Conservation (phyloP, 2,329 filamentous ascomycete species). For the Eurotiales sp. region DNA sequence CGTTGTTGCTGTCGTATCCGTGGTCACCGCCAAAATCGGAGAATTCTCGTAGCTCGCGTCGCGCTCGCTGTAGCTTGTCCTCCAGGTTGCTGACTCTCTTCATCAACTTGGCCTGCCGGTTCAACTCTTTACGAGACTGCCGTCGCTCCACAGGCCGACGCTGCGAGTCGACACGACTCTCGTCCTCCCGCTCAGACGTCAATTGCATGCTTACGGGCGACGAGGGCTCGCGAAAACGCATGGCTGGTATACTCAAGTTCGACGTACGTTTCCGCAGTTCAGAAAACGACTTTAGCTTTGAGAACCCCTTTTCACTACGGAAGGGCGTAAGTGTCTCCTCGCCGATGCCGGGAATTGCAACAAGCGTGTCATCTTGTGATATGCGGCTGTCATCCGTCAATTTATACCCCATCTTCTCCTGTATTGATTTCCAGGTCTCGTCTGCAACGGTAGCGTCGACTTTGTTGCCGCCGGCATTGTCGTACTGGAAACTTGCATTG, state of each 20-base stretch:
- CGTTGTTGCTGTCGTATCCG: background rate
- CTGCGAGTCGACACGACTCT: slow-evolving; percentile 23
- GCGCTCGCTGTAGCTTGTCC: slow-evolving; percentile 53
- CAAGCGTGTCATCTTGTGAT: slow-evolving; percentile 11
- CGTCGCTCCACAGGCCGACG: slow-evolving; percentile 40
- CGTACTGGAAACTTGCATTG: background rate
- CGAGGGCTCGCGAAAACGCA: slow-evolving; percentile 23
- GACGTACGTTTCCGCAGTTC: slow-evolving; percentile 34
- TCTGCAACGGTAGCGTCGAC: slow-evolving; percentile 27
- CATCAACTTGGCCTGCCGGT: slow-evolving; percentile 54
- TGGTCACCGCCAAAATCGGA: background rate
- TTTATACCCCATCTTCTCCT: slow-evolving; percentile 28
- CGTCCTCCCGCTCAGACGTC: background rate
- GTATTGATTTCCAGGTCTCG: slow-evolving; percentile 31
- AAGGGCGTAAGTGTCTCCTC: slow-evolving; percentile 1
- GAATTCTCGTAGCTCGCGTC: slow-evolving; percentile 51
- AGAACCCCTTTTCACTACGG: slow-evolving; percentile 21
- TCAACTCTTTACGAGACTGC: slow-evolving; percentile 54
- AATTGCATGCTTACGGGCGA: slow-evolving; percentile 25
- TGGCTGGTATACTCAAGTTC: slow-evolving; percentile 25
- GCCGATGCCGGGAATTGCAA: slow-evolving; percentile 6
- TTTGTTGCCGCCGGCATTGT: background rate
- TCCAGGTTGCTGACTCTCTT: slow-evolving; percentile 61
- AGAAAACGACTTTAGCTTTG: slow-evolving; percentile 31
- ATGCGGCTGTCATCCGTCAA: slow-evolving; percentile 15